Conservation (phyloP, 306 rosid species). For the Alnus rubra region DNA sequence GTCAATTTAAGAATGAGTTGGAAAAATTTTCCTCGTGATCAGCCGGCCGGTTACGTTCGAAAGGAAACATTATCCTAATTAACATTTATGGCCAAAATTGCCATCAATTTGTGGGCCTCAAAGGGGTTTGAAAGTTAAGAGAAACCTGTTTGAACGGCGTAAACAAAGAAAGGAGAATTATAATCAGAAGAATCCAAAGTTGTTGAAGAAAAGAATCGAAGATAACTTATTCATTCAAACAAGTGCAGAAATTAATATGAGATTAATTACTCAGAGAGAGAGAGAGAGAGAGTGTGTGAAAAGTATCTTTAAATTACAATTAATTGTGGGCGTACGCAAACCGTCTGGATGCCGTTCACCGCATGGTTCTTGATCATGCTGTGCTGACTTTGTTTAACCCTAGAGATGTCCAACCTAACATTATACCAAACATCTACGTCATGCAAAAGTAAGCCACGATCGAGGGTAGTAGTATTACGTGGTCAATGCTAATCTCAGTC, state of each 20-base stretch:
- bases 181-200: constrained; percentile 20
- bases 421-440: constrained; percentile 47
- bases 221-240: constrained; percentile 11
- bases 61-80: too few species aligned
- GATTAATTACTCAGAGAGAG: too few species aligned
- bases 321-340: constrained; percentile 34
- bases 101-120: too few species aligned
- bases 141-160: constrained; percentile 42
- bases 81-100: too few species aligned
- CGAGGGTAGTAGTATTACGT: constrained; percentile 51
- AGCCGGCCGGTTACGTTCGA: too few species aligned
- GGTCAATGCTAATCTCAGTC: constrained; percentile 73
- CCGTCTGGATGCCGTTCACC: constrained; percentile 38
- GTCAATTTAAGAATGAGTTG: constrained; percentile 45
- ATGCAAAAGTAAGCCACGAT: constrained; percentile 57
- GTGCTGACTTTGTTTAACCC: constrained; percentile 34
- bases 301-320: constrained; percentile 36
- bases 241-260: not conserved
- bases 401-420: constrained; percentile 68
- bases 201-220: constrained; percentile 21
- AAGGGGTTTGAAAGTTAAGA: not conserved
- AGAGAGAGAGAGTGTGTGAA: constrained; percentile 38
- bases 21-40: not conserved
- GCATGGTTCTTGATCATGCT: constrained; percentile 32
- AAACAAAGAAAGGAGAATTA: constrained; percentile 27